Evolutionary conservation across 805 yeast species (phyloP).

Genomic region (Wickerhamiella parazyma): DNA sequence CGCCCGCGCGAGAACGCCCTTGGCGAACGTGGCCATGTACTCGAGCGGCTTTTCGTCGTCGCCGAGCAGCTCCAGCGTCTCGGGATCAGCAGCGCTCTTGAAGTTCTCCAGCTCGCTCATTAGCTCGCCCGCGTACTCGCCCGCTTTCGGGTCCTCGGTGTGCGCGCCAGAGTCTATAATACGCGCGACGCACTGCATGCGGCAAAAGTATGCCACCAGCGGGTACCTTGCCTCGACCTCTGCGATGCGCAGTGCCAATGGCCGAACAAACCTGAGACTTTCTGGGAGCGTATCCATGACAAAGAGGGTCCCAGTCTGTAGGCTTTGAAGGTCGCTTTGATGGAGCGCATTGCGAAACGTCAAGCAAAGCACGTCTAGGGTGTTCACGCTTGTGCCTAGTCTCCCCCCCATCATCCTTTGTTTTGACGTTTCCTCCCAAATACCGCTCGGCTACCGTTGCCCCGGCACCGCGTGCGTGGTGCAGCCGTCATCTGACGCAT

Average conservation of each 20-base stretch:
- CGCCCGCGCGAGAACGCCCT: slow-evolving; percentile 42
- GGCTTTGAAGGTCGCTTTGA: too few species aligned
- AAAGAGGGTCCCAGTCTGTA: too few species aligned
- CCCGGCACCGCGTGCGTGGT: too few species aligned
- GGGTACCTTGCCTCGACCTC: slow-evolving; percentile 52
- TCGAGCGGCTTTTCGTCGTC: slow-evolving; percentile 47
- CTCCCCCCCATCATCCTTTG: too few species aligned
- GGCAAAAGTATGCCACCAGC: slow-evolving; percentile 58
- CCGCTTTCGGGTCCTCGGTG: slow-evolving; percentile 39
- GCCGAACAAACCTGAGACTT: slow-evolving; percentile 19
- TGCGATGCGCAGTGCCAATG: slow-evolving; percentile 31
- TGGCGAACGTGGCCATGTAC: slow-evolving; percentile 44
- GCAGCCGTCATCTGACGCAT: too few species aligned
- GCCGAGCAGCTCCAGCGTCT: slow-evolving; percentile 34
- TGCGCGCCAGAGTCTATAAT: slow-evolving; percentile 52
- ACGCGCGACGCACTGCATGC: slow-evolving; percentile 57
- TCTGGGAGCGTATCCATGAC: slow-evolving; percentile 14
- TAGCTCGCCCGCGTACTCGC: slow-evolving; percentile 43
- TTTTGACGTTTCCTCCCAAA: too few species aligned
- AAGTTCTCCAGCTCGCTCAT: slow-evolving; percentile 57
- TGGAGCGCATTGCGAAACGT: too few species aligned
- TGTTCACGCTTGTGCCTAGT: too few species aligned
- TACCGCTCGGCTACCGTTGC: too few species aligned
- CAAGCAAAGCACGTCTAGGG: too few species aligned
- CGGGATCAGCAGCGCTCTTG: slow-evolving; percentile 28